A percentile compares a stretch with the other conserved stretches of the same genome.
These are phyloP conservation scores for Barnettozyma wickerhamii DNA, from an alignment of 805 yeast genomes.

Conservation along the genomic window DNA sequence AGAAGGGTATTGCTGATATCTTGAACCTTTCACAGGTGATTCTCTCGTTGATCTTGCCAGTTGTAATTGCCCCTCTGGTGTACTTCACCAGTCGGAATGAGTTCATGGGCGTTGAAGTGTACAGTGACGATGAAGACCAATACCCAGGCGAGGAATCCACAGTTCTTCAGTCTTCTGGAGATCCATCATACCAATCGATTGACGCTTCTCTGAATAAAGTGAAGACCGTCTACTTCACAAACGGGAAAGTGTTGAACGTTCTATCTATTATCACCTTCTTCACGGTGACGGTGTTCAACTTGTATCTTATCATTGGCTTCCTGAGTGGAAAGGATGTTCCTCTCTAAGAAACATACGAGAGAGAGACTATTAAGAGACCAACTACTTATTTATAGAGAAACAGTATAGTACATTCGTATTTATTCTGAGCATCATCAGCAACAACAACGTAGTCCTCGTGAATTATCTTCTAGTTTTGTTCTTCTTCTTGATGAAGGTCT, in stretches of 20 bases:
- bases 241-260: slow-evolving; percentile 42
- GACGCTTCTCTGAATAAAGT: slow-evolving; percentile 4
- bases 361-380: no score
- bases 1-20: slow-evolving; percentile 73
- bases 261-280: slow-evolving; percentile 62
- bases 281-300: slow-evolving; percentile 61
- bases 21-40: slow-evolving; percentile 83
- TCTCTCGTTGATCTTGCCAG: slow-evolving; percentile 73
- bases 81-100: slow-evolving; percentile 69
- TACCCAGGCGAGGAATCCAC: slow-evolving; percentile 5
- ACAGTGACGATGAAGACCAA: slow-evolving; percentile 14
- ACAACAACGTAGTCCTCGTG: no score
- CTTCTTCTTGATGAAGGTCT: slow-evolving; percentile 16
- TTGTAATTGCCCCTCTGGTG: slow-evolving; percentile 83
- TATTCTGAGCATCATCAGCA: no score
- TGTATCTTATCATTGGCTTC: slow-evolving; percentile 51
- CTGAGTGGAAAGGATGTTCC: slow-evolving; percentile 40
- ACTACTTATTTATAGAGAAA: no score
- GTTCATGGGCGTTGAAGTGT: slow-evolving; percentile 56
- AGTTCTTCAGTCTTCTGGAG: not conserved
- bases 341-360: no score
- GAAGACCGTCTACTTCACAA: slow-evolving; percentile 33
- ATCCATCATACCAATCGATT: not conserved
- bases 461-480: slow-evolving; percentile 20
- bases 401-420: no score